Evolutionary conservation across 257 asterid species (phyloP).

Genomic region (Paulownia fortunei): DNA sequence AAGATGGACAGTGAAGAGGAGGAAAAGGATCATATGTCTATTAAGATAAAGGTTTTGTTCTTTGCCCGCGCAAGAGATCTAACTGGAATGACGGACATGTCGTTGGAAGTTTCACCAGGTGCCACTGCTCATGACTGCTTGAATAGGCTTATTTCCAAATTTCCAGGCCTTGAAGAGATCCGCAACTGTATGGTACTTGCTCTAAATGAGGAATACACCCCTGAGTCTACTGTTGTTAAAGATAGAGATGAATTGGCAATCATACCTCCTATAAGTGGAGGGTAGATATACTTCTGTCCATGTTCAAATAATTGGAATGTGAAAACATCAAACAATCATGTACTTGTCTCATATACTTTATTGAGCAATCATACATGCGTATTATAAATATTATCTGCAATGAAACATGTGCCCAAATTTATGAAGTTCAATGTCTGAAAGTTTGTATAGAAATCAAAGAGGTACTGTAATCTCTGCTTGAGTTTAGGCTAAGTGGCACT

Average conservation of each 20-base stretch:
- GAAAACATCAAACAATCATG: background rate
- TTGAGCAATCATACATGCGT: background rate
- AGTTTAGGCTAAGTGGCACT: background rate
- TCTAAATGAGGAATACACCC: constrained; percentile 75
- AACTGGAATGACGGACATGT: constrained; percentile 68
- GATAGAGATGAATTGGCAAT: constrained; percentile 90
- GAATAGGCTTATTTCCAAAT: constrained; percentile 59
- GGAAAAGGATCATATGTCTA: constrained; percentile 35
- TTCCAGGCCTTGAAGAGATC: constrained; percentile 82
- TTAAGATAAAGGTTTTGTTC: constrained; percentile 75
- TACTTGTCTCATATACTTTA: background rate
- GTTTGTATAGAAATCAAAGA: background rate
- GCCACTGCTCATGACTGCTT: constrained; percentile 76
- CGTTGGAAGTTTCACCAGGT: constrained; percentile 66
- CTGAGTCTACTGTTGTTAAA: constrained; percentile 64
- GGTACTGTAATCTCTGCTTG: background rate
- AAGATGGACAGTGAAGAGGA: constrained; percentile 34
- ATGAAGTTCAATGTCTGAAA: background rate
- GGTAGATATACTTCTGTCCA: constrained; percentile 42
- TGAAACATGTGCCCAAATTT: background rate
- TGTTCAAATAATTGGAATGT: background rate
- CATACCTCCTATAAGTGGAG: constrained; percentile 97
- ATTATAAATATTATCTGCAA: background rate
- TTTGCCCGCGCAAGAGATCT: constrained; percentile 89
- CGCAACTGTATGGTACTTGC: constrained; percentile 88